Evolutionary conservation across 192 early-diverging fungal genomes (phyloP), one percentile per base, ranked within the genome.

Genomic region (Backusella mclennaniae): DNA sequence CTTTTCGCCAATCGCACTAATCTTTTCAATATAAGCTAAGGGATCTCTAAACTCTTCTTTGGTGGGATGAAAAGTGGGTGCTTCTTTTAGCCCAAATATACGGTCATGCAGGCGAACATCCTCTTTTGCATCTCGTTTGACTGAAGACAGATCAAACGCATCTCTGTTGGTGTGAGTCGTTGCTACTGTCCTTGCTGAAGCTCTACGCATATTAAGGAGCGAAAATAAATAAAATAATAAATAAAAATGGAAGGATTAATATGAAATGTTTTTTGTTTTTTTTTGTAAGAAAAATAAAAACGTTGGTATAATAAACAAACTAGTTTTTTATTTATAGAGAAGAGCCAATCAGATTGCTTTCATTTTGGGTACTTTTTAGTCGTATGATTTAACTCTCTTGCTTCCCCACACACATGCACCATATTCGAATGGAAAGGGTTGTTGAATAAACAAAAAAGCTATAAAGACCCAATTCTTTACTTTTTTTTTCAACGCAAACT

Each of bases 31-130:
- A 80, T 94, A 99, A 69, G 82, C 81, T 29, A 97, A 82, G 14
- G 97, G 96, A 75, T 96, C 91, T 12, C 75, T 66, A 87, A 96
- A 98, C 84, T 99, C 93, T 44, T 93, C 85, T 4, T 74, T 56
- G 4, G 95, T 93, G 9, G 97, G 97, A 67, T 92, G 89, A 83
- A 91, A 97, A 12, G 87, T 87, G 1, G 95, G 95, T 1, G 94
- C 94, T 49, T 92, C 84, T 14, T 83, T 82, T 8, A 97, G 77
- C 35, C 91, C 94, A 88, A 95, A 96, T 17, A 71, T 71, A 46
- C 70, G 31, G 11, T 71, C 42, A 41, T 21, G 3, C n/a, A 46
- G 15, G 4, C 41, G 70, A 19, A 42, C 69, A 39, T 35, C 35
- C 36, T n/a, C 56, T 63, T 63, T 63, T 29, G 56, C 56, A 63